These are phyloP conservation scores for Trichosporon coremiiforme DNA, from an alignment of 1,284 basidiomycete species.

Conservation along the genomic window DNA sequence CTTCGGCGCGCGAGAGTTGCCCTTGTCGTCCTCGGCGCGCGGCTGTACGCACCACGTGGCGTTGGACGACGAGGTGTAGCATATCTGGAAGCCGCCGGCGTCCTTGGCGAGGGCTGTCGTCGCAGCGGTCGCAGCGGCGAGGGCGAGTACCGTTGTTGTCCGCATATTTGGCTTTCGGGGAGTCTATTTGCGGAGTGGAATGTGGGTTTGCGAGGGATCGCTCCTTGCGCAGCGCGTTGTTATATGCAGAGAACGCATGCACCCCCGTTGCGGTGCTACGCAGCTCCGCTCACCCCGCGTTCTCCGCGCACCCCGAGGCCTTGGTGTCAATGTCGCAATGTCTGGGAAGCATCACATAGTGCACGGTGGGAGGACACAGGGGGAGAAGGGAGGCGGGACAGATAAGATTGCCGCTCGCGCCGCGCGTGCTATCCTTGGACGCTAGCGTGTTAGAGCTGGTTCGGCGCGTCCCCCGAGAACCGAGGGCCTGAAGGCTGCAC, in stretches of 20 bases:
- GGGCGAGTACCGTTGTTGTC: background rate
- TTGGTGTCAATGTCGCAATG: too few relatives aligned
- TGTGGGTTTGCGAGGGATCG: background rate
- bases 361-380: too few relatives aligned
- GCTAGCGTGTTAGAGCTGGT: too few relatives aligned
- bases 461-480: background rate
- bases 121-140: background rate
- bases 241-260: background rate
- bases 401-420: background rate
- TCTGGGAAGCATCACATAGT: background rate
- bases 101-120: background rate
- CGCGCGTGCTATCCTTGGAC: background rate
- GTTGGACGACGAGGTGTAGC: background rate
- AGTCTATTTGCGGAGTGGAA: too few relatives aligned
- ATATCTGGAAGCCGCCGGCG: background rate
- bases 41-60: background rate
- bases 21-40: background rate
- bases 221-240: background rate
- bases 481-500: too few relatives aligned
- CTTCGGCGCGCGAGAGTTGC: background rate
- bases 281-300: background rate
- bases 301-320: too few relatives aligned
- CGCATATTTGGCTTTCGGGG: background rate
- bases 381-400: background rate
- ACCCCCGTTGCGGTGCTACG: background rate